Base-by-base conservation (phyloP, 495 filamentous ascomycete species). In the Xylona heveae region DNA sequence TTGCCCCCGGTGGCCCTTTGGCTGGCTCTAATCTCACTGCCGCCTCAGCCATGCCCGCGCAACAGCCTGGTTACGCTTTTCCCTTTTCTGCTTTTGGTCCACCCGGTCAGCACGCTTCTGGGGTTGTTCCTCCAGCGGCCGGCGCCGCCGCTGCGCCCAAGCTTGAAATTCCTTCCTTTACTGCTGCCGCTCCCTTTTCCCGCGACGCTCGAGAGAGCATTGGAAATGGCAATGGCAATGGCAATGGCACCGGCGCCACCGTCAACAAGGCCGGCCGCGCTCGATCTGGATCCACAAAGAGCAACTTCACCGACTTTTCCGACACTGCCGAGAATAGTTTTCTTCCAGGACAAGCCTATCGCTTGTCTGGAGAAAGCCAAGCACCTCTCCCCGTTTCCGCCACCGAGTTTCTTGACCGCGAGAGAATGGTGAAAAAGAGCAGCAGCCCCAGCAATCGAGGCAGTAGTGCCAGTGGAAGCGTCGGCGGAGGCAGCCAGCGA, bases 251-350 rank as follows among this genome's bases (percentile, higher is more conserved):
- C 22, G 61, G 57, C 30, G 55, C 50, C 30, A 55, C 35, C 3
- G 35, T 21, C 8, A 13, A 25, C 8, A 25, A 25, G n/a, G n/a
- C n/a, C n/a, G n/a, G 30, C 8, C 48, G 71, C 17, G 71, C 67
- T 15, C 60, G 72, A 20, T 72, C 65, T 6, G 69, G 66, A 6
- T 71, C 66, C 14, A 78, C 77, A 72, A 52, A 72, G 24, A 72
- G 66, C 15, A 69, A 68, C 27, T 71, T 76, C 44, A 76, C 72
- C 0, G 67, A 74, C 42, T 61, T 55, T 20, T 62, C 58, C 30
- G 55, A 51, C 30, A 55, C 35, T 3, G 35, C 21, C 8, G 23
- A 25, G 23, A 25, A 25, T 25, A n/a, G n/a, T n/a, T n/a, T n/a
- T n/a, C n/a, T n/a, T n/a, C n/a, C n/a, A n/a, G n/a, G n/a, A n/a